Evolutionary conservation across 192 early-diverging fungal species (phyloP), one percentile per base, ranked within the genome.

Genomic region (Fimicolochytrium jonesii): DNA sequence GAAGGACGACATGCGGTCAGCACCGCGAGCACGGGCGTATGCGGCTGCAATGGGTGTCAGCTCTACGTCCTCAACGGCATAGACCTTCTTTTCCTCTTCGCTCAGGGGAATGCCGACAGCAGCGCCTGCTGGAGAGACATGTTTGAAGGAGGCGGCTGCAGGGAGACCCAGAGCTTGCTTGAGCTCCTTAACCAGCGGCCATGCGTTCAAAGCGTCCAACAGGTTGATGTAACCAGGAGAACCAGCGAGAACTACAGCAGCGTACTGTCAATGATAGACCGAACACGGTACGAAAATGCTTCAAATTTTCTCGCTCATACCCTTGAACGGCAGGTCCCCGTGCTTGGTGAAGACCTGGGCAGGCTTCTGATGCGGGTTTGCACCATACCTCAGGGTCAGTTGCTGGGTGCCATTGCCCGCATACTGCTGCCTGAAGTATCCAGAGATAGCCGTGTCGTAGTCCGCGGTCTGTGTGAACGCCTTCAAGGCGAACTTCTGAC

Each of bases 1-100:
- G 59, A 99, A 99, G 22, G 92, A 94, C 56, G 90, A 93, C 96
- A 99, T 99, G 71, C 96, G 91, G 73, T 99, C 96, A 42, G 94
- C 94, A 39, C 96, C 96, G 57, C 96, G 89, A 20, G 96, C 96
- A 66, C 96, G 91, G 37, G 96, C 94, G 72, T 99, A 99, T 13
- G 96, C 96, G 30, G 77, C 73, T 30, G 94, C 93, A 32, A 95
- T 80, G 30, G 93, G 92, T 25, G 90, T 80, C 47, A 98, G 81
- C 6, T 85, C 72, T 42, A 94, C 66, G 62, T 92, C 92, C 66
- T 96, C 88, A 11, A 97, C 94, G 64, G 89, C 87, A 75, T 88
- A 98, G 23, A 94, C 92, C 70, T 90, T 79, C 71, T 84, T 85
- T 75, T 98, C 96, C 43, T 78, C 80, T 23, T 86, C 88, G 22